Evolutionary conservation across 2,329 filamentous ascomycete species (phyloP), one percentile per base, ranked within the genome.

Genomic region (Arthrobotrys iridis): DNA sequence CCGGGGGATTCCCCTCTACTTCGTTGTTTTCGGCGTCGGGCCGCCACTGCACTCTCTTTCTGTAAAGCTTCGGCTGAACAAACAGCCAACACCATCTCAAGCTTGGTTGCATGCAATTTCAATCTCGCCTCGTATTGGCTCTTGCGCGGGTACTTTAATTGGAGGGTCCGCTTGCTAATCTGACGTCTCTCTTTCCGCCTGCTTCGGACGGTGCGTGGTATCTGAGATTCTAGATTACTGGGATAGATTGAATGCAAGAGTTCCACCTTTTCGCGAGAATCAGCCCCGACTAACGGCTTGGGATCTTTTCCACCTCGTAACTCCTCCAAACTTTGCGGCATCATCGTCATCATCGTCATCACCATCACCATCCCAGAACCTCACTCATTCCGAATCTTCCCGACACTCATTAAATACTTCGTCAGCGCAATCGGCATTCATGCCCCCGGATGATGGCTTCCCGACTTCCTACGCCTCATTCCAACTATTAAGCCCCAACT

Each of bases 271-370:
- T 52, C 63, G 63, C n/a, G 63, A 68, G 18, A 68, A 68, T 43
- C 63, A 75, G 41, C 63, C 71, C 40, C 71, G 71, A 33, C 46
- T 75, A 58, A 75, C 63, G 11, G 71, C 71, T 15, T 75, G 71
- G 71, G 63, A 75, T 26, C 71, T 75, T 33, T 75, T 75, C 63
- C 63, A 75, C 30, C 41, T 64, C 37, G 30, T n/a, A 6, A 43
- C 63, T 28, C 48, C 63, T 50, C 71, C 46, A 10, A 63, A 55
- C 57, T 45, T 63, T 26, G 10, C 28, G 4, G 4, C 28, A 5
- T 33, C 28, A 33, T 33, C 28, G 4, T 33, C 28, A 33, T 33
- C 28, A 33, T 33, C 28, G 4, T 33, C 28, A 4, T 33, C 28
- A 10, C 10, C 28, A 55, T 22, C 46, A 2, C 43, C 59, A 13